Percentiles rank a stretch among this genome's conserved stretches.
Conservation (phyloP, 140 eudicot genomes). For the Anethum foeniculum region DNA sequence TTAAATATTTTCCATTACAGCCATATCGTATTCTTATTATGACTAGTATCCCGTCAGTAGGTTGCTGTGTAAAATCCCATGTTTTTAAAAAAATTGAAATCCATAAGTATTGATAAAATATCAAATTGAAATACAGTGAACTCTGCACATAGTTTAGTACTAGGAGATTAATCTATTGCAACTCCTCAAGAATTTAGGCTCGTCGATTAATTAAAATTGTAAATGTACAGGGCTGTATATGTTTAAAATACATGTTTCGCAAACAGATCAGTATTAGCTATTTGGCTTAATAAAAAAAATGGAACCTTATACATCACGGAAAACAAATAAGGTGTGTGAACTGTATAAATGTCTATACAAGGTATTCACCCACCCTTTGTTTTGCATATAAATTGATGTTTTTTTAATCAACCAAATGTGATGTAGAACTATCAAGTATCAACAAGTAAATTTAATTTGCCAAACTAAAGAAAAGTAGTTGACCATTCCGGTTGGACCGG, state of each 20-base stretch:
- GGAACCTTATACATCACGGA: not conserved
- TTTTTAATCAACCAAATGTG: not conserved
- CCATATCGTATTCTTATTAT: not conserved
- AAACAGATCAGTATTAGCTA: constrained; percentile 1
- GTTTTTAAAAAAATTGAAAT: too few species aligned
- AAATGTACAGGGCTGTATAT: too few species aligned
- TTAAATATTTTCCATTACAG: not conserved
- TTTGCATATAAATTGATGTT: not conserved
- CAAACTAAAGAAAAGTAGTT: not conserved
- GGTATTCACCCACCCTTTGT: not conserved
- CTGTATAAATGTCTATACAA: not conserved
- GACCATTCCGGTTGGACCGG: too few species aligned
- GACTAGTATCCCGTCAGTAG: not conserved
- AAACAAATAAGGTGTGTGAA: not conserved
- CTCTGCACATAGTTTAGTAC: not conserved
- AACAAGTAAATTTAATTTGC: too few species aligned
- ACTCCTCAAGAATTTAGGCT: too few species aligned
- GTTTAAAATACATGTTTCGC: too few species aligned
- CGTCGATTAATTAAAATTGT: too few species aligned
- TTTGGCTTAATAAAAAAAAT: not conserved
- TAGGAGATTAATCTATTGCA: too few species aligned
- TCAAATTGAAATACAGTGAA: not conserved
- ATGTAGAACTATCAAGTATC: not conserved
- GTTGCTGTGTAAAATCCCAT: not conserved
- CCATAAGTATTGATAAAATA: not conserved